Conservation (phyloP, 1,284 basidiomycete genomes). For the Trametes sp. region DNA sequence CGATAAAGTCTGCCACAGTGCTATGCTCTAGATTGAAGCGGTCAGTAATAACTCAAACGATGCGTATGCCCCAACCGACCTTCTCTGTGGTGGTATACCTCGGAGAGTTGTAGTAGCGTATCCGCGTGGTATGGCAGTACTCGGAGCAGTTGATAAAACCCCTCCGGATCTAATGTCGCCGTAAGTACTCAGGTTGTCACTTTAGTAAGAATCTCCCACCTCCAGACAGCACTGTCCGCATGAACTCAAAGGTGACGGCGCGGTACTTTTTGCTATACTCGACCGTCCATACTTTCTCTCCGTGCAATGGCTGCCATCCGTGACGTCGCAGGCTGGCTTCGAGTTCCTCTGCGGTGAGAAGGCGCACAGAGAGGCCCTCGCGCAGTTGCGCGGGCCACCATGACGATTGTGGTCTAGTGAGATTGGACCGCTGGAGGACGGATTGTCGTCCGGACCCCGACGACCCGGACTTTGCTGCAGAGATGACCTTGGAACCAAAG, state of each 20-base stretch:
- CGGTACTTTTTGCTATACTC: slow-evolving; percentile 87
- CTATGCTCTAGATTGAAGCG: slow-evolving; percentile 69
- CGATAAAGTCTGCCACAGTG: slow-evolving; percentile 85
- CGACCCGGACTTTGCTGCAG: slow-evolving; percentile 56
- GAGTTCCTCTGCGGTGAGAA: slow-evolving; percentile 64
- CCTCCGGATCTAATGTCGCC: slow-evolving; percentile 64
- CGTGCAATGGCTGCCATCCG: slow-evolving; percentile 49
- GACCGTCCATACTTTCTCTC: slow-evolving; percentile 87
- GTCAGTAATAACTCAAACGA: not conserved
- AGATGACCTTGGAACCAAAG: slow-evolving; percentile 89
- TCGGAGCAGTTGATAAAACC: slow-evolving; percentile 64
- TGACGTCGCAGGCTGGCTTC: slow-evolving; percentile 51
- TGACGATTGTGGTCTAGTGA: slow-evolving; percentile 65
- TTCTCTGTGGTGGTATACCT: slow-evolving; percentile 85
- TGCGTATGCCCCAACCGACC: slow-evolving; percentile 52
- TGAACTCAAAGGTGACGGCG: slow-evolving; percentile 80
- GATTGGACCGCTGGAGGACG: slow-evolving; percentile 57
- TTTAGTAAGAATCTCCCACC: slow-evolving; percentile 55
- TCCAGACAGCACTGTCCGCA: slow-evolving; percentile 81
- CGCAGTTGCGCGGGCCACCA: slow-evolving; percentile 72
- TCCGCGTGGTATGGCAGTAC: slow-evolving; percentile 87
- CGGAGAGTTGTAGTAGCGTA: slow-evolving; percentile 87
- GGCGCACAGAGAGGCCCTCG: slow-evolving; percentile 74
- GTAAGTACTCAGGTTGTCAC: slow-evolving; percentile 7
- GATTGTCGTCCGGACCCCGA: slow-evolving; percentile 35